Conservation (phyloP, 257 asterid genomes). For the Solanum pinnatisectum region DNA sequence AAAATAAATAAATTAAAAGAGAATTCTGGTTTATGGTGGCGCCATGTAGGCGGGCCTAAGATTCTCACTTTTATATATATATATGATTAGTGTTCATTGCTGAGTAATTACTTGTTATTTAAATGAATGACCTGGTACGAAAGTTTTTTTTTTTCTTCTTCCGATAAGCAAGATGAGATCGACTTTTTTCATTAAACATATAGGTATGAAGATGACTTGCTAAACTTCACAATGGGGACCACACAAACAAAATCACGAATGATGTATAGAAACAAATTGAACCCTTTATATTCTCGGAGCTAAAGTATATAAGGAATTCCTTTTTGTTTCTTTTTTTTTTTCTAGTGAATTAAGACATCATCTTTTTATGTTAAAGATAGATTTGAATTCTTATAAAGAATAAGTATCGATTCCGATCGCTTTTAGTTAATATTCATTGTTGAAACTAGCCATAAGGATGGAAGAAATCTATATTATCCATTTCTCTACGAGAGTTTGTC, state of each 20-base stretch:
- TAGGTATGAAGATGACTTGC: neutral
- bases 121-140: accelerated
- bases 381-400: too few relatives aligned
- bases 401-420: neutral
- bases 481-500: neutral
- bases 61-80: too few relatives aligned
- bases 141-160: too few relatives aligned
- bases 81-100: neutral
- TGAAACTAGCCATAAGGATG: neutral
- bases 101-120: too few relatives aligned
- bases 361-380: too few relatives aligned
- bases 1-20: too few relatives aligned
- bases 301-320: neutral
- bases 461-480: too few relatives aligned
- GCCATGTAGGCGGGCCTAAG: too few relatives aligned
- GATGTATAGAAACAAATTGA: neutral
- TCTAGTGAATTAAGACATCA: too few relatives aligned
- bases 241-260: neutral
- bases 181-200: neutral
- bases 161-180: neutral
- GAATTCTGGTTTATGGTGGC: too few relatives aligned
- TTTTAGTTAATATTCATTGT: too few relatives aligned
- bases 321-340: neutral
- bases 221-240: neutral
- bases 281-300: neutral